Evolutionary conservation across 2,329 filamentous ascomycete genomes (phyloP).

Genomic region (Colletotrichum tropicicola): DNA sequence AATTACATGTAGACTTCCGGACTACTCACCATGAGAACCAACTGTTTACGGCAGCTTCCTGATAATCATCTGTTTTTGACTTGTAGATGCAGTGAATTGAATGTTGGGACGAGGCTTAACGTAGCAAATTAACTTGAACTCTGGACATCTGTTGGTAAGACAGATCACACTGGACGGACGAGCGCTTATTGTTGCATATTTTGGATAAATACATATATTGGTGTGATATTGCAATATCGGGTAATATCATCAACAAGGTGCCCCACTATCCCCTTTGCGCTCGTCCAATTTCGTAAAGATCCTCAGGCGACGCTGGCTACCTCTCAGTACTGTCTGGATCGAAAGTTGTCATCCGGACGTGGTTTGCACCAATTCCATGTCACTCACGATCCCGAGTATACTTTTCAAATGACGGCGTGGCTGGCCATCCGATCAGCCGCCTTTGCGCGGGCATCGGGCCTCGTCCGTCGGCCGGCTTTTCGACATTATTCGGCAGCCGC

Average conservation of each 20-base stretch:
- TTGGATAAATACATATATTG: neutral
- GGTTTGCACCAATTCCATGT: neutral
- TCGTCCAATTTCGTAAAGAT: no score
- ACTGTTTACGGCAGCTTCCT: no score
- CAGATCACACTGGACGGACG: no score
- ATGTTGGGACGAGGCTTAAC: no score
- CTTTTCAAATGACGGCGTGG: neutral
- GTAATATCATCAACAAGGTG: neutral
- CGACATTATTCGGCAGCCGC: conserved; percentile 8
- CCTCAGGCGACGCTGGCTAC: neutral
- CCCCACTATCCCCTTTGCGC: no score
- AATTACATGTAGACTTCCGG: no score
- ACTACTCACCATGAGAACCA: no score
- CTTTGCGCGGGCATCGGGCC: neutral
- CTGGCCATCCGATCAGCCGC: conserved; percentile 8
- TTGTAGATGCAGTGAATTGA: no score
- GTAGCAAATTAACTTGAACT: no score
- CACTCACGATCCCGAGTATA: neutral
- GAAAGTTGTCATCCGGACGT: neutral
- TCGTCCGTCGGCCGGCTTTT: neutral
- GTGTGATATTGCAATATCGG: neutral
- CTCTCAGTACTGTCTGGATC: neutral
- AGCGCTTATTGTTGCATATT: neutral
- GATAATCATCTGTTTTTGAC: no score
- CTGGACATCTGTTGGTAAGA: no score